Conservation (phyloP, 2,329 filamentous ascomycete genomes). For the Pyrenophora seminiperda region DNA sequence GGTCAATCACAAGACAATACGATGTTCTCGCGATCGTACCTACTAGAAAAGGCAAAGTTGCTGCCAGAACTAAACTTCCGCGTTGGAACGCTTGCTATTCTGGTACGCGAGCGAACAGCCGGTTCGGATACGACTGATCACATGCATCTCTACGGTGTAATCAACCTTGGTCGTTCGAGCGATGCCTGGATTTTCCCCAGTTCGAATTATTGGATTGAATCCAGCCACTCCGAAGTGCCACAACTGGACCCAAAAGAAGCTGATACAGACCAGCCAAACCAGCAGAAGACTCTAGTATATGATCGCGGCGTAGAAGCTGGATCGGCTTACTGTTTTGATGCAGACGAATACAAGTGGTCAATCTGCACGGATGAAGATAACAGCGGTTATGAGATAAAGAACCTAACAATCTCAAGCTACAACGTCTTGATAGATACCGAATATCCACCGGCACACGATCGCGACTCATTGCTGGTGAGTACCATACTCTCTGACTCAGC, state of each 20-base stretch:
- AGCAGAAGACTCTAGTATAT: not conserved
- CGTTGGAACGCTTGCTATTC: slow-evolving; percentile 56
- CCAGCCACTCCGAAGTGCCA: not conserved
- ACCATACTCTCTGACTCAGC: slow-evolving; percentile 43
- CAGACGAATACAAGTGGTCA: slow-evolving; percentile 32
- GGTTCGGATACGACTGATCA: slow-evolving; percentile 41
- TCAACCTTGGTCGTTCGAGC: slow-evolving; percentile 42
- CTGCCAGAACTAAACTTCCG: slow-evolving; percentile 58
- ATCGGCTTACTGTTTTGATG: slow-evolving; percentile 40
- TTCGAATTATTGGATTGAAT: slow-evolving; percentile 23
- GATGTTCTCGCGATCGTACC: slow-evolving; percentile 55
- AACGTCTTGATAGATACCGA: slow-evolving; percentile 52
- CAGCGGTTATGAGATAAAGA: slow-evolving; percentile 5
- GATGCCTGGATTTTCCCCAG: slow-evolving; percentile 1
- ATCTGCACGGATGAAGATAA: not conserved
- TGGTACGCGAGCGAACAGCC: slow-evolving; percentile 55
- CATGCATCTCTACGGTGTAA: slow-evolving; percentile 64
- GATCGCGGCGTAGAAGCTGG: slow-evolving; percentile 28
- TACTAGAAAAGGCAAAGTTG: slow-evolving; percentile 59
- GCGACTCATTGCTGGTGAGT: slow-evolving; percentile 46
- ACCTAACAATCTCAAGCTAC: slow-evolving; percentile 49
- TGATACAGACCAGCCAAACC: slow-evolving; percentile 5
- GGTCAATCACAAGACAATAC: slow-evolving; percentile 60
- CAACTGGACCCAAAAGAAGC: not conserved
- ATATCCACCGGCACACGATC: slow-evolving; percentile 44